Evolutionary conservation across 176 grass and related monocot genomes (phyloP).

Genomic region (Oryza glaberrima): DNA sequence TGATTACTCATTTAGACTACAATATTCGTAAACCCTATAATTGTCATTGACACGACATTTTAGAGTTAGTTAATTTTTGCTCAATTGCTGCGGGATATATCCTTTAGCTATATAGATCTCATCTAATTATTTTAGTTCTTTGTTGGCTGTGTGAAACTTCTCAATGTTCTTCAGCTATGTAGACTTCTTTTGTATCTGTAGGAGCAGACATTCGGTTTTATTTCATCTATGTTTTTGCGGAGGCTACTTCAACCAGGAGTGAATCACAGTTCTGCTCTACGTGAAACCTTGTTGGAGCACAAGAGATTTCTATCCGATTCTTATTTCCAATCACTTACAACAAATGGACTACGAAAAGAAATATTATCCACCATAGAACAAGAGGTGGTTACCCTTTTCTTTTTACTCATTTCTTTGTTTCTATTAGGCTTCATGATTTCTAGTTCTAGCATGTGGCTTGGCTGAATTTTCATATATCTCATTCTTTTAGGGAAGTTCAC

Average conservation of each 20-base stretch:
- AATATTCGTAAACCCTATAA: slow-evolving; percentile 8
- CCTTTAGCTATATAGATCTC: slow-evolving; percentile 40
- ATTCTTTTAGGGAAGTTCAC: slow-evolving; percentile 68
- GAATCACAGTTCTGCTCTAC: slow-evolving; percentile 75
- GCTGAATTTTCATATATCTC: slow-evolving; percentile 29
- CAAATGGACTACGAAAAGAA: slow-evolving; percentile 80
- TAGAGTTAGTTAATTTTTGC: slow-evolving; percentile 18
- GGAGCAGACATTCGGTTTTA: slow-evolving; percentile 73
- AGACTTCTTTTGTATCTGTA: slow-evolving; percentile 39
- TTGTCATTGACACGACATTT: background rate
- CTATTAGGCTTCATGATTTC: slow-evolving; percentile 33
- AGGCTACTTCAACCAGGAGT: slow-evolving; percentile 94
- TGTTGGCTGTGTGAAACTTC: slow-evolving; percentile 35
- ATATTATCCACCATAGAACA: slow-evolving; percentile 82
- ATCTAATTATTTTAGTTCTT: slow-evolving; percentile 19
- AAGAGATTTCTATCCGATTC: slow-evolving; percentile 85
- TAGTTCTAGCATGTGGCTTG: slow-evolving; percentile 31
- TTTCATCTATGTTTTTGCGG: slow-evolving; percentile 90
- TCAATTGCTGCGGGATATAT: slow-evolving; percentile 16
- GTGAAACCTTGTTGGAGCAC: slow-evolving; percentile 81
- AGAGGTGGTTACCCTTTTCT: slow-evolving; percentile 51
- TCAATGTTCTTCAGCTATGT: slow-evolving; percentile 30
- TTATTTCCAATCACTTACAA: slow-evolving; percentile 81
- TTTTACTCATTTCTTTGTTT: background rate
- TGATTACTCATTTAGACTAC: background rate